phyloP scores from a whole-genome alignment of 2,329 filamentous ascomycete genomes.

The Ophiostoma sp. region DNA sequence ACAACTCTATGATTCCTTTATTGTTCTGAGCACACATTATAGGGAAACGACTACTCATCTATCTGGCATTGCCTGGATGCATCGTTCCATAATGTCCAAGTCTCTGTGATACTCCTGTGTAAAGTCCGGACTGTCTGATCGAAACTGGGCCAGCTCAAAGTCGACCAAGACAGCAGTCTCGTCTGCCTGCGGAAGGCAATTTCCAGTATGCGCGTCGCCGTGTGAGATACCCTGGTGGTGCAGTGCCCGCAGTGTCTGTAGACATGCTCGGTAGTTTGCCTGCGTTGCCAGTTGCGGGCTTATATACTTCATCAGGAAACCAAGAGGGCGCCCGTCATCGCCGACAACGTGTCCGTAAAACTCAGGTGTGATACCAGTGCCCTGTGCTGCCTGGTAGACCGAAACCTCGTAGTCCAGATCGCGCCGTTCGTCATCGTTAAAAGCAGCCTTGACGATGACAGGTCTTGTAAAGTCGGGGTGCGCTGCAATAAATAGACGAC shows the following conservation, averaged over 20 bases:
- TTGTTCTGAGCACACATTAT: neutral
- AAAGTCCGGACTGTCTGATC: conserved; percentile 4
- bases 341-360: neutral
- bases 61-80: conserved; percentile 4
- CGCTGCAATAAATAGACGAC: conserved; percentile 22
- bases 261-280: conserved; percentile 14
- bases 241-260: conserved; percentile 21
- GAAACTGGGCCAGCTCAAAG: conserved; percentile 26
- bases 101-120: conserved; percentile 22
- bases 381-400: conserved; percentile 22
- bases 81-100: conserved; percentile 23
- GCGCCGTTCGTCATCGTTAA: neutral
- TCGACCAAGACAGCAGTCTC: conserved; percentile 26
- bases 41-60: neutral
- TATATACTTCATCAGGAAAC: conserved; percentile 1
- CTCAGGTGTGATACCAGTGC: neutral
- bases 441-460: conserved; percentile 24
- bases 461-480: conserved; percentile 20
- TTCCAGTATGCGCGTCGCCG: conserved; percentile 27
- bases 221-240: conserved; percentile 24
- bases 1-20: no score
- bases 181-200: conserved; percentile 24
- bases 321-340: neutral
- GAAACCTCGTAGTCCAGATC: conserved; percentile 20
- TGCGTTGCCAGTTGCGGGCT: neutral